Conservation (phyloP, 2,329 filamentous ascomycete genomes). For the Colletotrichum destructivum region DNA sequence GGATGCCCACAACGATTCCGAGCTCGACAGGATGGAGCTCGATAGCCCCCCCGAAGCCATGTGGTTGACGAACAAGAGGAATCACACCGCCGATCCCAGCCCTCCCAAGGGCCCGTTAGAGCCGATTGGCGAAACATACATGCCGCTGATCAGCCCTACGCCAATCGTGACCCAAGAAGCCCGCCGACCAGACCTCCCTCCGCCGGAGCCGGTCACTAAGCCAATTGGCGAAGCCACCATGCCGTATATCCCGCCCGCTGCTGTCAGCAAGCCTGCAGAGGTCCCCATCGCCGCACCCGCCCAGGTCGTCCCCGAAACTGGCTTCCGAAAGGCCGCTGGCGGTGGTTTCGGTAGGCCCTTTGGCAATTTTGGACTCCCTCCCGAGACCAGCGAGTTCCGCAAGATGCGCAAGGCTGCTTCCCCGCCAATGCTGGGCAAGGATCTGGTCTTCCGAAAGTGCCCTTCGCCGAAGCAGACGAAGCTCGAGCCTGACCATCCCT, state of each 20-base stretch:
- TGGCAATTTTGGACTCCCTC: slow-evolving; percentile 50
- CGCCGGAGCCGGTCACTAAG: slow-evolving; percentile 21
- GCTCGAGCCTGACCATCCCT: slow-evolving; percentile 83
- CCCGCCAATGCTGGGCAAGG: slow-evolving; percentile 90
- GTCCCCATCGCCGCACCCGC: slow-evolving; percentile 46
- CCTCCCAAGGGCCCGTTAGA: slow-evolving; percentile 4
- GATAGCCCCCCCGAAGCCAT: slow-evolving; percentile 57
- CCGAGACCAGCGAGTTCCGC: slow-evolving; percentile 57
- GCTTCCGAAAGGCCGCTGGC: slow-evolving; percentile 54
- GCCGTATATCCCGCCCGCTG: slow-evolving; percentile 23
- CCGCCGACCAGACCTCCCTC: slow-evolving; percentile 24
- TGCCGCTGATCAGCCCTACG: slow-evolving; percentile 38
- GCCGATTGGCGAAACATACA: slow-evolving; percentile 42
- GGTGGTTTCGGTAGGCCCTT: slow-evolving; percentile 62
- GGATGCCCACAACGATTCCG: slow-evolving; percentile 52
- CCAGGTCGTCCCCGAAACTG: slow-evolving; percentile 58
- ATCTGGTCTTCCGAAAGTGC: slow-evolving; percentile 86
- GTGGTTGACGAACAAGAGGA: slow-evolving; percentile 57
- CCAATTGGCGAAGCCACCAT: slow-evolving; percentile 36
- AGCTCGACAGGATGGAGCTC: slow-evolving; percentile 61
- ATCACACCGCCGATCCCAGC: slow-evolving; percentile 35
- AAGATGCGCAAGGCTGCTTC: slow-evolving; percentile 69
- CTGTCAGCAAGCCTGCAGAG: slow-evolving; percentile 33
- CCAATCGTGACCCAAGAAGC: slow-evolving; percentile 23
- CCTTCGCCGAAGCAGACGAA: slow-evolving; percentile 87